Conservation (phyloP, 2,329 filamentous ascomycete genomes). For the Dactylellina leptospora region DNA sequence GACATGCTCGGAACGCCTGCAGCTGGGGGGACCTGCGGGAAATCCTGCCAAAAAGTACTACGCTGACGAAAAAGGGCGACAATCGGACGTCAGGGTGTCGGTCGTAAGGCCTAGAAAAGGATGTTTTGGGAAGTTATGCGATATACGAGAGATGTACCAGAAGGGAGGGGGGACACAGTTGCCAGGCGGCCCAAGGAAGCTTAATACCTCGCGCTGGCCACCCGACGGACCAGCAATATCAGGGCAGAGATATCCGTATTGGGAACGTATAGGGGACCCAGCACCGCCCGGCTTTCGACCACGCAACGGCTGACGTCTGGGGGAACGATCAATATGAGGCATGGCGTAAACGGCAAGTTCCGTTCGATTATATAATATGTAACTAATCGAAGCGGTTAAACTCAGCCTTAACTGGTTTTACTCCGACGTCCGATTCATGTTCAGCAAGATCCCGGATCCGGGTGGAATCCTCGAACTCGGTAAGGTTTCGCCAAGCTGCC, state of each 20-base stretch:
- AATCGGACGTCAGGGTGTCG: too few relatives aligned
- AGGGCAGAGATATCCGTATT: not conserved
- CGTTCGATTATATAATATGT: conserved; percentile 17
- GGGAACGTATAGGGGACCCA: not conserved
- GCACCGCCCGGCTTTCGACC: not conserved
- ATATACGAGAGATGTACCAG: not conserved
- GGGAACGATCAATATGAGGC: too few relatives aligned
- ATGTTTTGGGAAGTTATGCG: not conserved
- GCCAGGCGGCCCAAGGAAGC: not conserved
- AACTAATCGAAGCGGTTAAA: conserved; percentile 9
- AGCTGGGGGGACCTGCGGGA: too few relatives aligned
- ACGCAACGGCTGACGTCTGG: not conserved
- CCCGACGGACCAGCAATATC: not conserved
- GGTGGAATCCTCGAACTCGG: too few relatives aligned
- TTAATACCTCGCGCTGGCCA: not conserved
- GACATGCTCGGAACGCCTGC: too few relatives aligned
- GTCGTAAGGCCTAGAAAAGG: too few relatives aligned
- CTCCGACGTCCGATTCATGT: not conserved
- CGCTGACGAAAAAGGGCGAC: too few relatives aligned
- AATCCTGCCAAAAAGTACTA: too few relatives aligned
- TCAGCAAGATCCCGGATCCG: not conserved
- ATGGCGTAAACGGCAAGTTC: conserved; percentile 6
- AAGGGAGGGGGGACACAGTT: too few relatives aligned
- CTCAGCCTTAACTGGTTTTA: conserved; percentile 13
- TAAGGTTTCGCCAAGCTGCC: too few relatives aligned